Percentiles rank a stretch among this genome's conserved stretches.
phyloP scores from a whole-genome alignment of 495 filamentous ascomycete species.

The Pseudotulostoma volvatum region DNA sequence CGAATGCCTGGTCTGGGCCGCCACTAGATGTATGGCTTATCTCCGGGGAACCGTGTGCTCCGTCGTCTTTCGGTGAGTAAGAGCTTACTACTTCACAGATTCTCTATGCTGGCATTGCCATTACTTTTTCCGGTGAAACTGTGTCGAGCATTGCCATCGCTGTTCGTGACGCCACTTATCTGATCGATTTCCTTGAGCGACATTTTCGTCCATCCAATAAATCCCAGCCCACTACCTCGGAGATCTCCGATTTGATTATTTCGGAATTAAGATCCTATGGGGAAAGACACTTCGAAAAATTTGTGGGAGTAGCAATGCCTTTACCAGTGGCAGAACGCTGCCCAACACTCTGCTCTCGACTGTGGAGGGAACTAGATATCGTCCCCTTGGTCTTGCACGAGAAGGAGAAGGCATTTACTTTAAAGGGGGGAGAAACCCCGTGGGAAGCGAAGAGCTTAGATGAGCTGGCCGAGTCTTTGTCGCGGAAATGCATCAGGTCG shows the following conservation, averaged over 20 bases:
- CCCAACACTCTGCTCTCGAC: conserved; percentile 46
- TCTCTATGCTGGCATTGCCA: conserved; percentile 48
- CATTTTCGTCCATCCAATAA: conserved; percentile 18
- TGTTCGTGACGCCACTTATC: conserved; percentile 63
- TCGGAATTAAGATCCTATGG: conserved; percentile 37
- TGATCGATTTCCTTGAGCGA: conserved; percentile 56
- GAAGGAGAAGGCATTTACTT: conserved; percentile 1
- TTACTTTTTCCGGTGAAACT: conserved; percentile 30
- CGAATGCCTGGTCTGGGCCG: conserved; percentile 11
- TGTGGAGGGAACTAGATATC: conserved; percentile 70
- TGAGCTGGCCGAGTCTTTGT: conserved; percentile 78
- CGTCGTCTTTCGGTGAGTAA: background rate
- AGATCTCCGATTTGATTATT: conserved; percentile 39
- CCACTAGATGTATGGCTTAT: conserved; percentile 11
- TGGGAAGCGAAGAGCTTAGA: conserved; percentile 47
- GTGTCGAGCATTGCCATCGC: conserved; percentile 45
- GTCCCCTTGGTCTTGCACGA: conserved; percentile 44
- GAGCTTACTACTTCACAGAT: conserved; percentile 23
- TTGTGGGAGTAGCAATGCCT: conserved; percentile 38
- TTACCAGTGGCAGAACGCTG: conserved; percentile 30
- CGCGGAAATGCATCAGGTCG: conserved; percentile 61
- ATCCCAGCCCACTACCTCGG: conserved; percentile 13
- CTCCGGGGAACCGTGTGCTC: background rate
- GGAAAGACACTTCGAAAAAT: conserved; percentile 46
- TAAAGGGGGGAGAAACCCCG: background rate